Evolutionary conservation across 2,329 filamentous ascomycete species (phyloP).

Genomic region (Xylaria sp.): DNA sequence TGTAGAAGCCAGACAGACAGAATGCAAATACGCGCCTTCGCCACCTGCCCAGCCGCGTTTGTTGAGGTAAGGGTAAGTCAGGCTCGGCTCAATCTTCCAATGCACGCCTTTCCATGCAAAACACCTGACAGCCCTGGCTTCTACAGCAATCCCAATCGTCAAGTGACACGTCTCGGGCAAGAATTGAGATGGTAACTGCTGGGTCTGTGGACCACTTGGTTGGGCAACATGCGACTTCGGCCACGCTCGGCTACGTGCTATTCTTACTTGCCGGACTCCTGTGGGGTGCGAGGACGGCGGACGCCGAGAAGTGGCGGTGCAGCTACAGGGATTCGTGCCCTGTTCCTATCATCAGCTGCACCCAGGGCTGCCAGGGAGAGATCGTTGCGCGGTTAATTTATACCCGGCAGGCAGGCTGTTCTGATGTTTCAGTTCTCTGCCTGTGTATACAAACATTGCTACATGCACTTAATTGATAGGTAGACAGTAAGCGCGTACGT

Average conservation of each 20-base stretch:
- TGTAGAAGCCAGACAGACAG: constrained; percentile 4
- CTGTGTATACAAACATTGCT: no score
- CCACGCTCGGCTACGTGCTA: background rate
- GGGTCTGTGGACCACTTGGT: constrained; percentile 18
- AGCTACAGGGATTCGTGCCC: background rate
- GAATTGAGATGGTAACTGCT: constrained; percentile 11
- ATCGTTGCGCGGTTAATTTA: no score
- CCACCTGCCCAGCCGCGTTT: constrained; percentile 17
- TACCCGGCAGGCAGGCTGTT: no score
- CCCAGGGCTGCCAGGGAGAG: no score
- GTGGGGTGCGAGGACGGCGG: background rate
- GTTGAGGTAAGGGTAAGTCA: constrained; percentile 2
- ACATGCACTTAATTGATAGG: no score
- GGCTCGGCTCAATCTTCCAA: constrained; percentile 19
- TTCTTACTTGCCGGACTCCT: background rate
- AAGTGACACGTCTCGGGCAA: constrained; percentile 26
- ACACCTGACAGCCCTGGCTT: constrained; percentile 4
- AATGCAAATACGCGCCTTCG: constrained; percentile 10
- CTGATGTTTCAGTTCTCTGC: no score
- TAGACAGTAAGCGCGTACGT: no score
- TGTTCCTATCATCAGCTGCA: no score
- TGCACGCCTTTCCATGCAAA: constrained; percentile 5
- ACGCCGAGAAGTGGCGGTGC: constrained; percentile 15
- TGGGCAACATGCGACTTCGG: constrained; percentile 23
- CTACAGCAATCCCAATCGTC: constrained; percentile 20